Conservation (phyloP, 2,329 filamentous ascomycete species). For the Aspergillus bombycis region DNA sequence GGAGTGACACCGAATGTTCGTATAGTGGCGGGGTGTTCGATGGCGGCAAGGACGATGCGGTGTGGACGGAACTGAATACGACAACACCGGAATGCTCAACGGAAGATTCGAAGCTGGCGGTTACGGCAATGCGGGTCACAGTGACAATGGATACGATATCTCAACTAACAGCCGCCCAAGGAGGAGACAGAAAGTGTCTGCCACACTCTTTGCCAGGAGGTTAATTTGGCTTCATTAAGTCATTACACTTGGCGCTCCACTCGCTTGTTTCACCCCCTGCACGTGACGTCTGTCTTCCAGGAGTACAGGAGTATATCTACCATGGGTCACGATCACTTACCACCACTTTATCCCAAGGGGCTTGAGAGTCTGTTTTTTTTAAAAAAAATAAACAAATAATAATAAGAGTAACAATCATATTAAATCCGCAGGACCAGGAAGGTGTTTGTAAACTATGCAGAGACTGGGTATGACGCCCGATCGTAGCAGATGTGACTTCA, state of each 20-base stretch:
- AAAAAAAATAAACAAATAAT: no score
- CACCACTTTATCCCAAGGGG: not conserved
- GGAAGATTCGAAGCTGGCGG: not conserved
- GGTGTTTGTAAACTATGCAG: conserved; percentile 29
- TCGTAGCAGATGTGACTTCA: conserved; percentile 26
- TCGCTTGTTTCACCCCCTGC: conserved; percentile 8
- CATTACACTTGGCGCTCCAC: conserved; percentile 8
- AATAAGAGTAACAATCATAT: conserved; percentile 7
- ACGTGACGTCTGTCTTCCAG: conserved; percentile 6
- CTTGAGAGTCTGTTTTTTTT: not conserved
- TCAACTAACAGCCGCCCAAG: not conserved
- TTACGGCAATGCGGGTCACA: not conserved
- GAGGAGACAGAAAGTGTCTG: not conserved
- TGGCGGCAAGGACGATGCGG: conserved; percentile 4
- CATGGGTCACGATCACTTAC: not conserved
- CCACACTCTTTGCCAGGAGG: not conserved
- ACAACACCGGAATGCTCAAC: not conserved
- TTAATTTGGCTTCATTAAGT: conserved; percentile 9
- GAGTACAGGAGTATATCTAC: not conserved
- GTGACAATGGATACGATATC: not conserved
- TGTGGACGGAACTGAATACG: conserved; percentile 2
- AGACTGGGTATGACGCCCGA: conserved; percentile 39
- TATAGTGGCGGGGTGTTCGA: not conserved
- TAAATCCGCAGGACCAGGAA: conserved; percentile 9
- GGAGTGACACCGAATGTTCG: conserved; percentile 3